Evolutionary conservation across 495 filamentous ascomycete species (phyloP).

Genomic region (Aspergillus sparsus): DNA sequence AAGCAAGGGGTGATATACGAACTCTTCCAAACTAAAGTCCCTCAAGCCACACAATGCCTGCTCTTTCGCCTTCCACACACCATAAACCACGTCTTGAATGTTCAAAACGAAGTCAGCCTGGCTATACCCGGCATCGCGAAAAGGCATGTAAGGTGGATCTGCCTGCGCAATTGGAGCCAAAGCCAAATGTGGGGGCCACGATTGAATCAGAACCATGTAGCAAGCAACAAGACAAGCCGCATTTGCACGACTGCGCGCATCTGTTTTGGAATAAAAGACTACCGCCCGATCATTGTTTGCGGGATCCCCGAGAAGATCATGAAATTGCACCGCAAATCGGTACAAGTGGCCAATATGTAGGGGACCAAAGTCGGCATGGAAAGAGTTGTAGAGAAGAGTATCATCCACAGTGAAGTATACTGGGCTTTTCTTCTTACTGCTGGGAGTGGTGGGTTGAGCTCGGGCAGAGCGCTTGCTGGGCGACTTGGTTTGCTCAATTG

Average conservation of each 20-base stretch:
- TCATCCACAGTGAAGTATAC: conserved; percentile 97
- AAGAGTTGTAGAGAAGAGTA: conserved; percentile 91
- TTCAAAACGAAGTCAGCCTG: conserved; percentile 95
- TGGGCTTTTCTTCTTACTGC: conserved; percentile 59
- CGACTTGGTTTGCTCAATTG: conserved; percentile 58
- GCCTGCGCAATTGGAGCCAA: conserved; percentile 93
- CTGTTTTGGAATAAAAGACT: conserved; percentile 91
- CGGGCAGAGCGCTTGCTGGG: conserved; percentile 77
- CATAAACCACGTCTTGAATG: conserved; percentile 96
- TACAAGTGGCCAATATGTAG: conserved; percentile 97
- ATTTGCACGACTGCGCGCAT: conserved; percentile 93
- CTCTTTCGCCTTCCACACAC: conserved; percentile 98
- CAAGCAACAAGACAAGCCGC: conserved; percentile 93
- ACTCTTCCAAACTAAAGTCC: conserved; percentile 93
- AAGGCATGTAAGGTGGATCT: conserved; percentile 97
- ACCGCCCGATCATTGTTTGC: conserved; percentile 80
- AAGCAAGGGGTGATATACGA: conserved; percentile 30
- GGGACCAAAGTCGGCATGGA: conserved; percentile 97
- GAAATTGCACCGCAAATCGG: conserved; percentile 90
- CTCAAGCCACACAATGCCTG: conserved; percentile 83
- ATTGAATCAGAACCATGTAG: conserved; percentile 98
- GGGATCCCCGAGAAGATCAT: conserved; percentile 88
- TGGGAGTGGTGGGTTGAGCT: conserved; percentile 56
- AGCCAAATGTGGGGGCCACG: conserved; percentile 97
- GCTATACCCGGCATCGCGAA: conserved; percentile 96